Evolutionary conservation across 345 rosid species (phyloP), one percentile per base, ranked within the genome.

Genomic region (Psidium friedrichsthalianum): DNA sequence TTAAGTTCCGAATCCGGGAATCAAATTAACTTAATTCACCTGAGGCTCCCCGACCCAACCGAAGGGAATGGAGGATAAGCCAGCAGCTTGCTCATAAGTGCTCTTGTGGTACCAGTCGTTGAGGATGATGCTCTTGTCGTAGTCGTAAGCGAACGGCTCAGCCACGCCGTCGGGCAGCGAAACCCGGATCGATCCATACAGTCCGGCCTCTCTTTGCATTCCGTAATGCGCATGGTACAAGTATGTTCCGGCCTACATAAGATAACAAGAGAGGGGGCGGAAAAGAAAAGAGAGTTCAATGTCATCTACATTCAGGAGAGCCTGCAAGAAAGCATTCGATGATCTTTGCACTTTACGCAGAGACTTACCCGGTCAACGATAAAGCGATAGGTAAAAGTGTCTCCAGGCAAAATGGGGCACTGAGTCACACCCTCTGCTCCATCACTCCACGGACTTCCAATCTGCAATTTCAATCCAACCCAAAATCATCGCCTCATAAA

Each of bases 211-310:
- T 89, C 95, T 93, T 84, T 96, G 98, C 98, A 96, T 93, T 21
- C 99, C 97, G 24, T 96, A 96, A 87, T 94, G 99, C 1, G 98
- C 96, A 74, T 94, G 99, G 83, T 95, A 95, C 90, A 95, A 61
- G 78, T 95, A 96, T 14, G 97, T 93, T 32, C 99, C 99, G 25
- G 99, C 90, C 98, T 95, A 88, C 87, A 86, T 40, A 8, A 24
- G 82, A 51, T 51, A 51, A 10, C 52, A 51, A 11, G 52, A 51
- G 52, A 14, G 52, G 3, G 11, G 2, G 13, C 10, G 13, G 52
- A 8, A 11, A 11, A 51, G 11, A 11, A 16, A 7, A 78, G 8
- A 18, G 40, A 22, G 14, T 4, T 32, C 4, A 69, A 69, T 69
- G 78, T 69, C 78, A 69, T 69, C 78, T 40, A 69, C 78, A 8